Evolutionary conservation across 495 filamentous ascomycete species (phyloP).

Genomic region (Aeminium ludgeri): DNA sequence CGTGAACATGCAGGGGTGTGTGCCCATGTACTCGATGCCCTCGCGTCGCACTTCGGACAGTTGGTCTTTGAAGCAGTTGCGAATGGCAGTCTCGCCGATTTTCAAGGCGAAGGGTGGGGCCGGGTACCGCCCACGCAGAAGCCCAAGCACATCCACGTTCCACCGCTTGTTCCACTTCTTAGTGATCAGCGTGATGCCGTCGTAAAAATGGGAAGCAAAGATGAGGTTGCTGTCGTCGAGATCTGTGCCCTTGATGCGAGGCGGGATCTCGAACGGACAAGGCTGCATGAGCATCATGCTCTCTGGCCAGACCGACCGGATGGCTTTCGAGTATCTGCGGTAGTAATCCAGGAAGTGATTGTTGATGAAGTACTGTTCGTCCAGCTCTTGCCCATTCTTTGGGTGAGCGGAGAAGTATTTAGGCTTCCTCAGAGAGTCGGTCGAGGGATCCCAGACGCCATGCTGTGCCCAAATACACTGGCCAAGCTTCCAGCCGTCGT

Average conservation of each 20-base stretch:
- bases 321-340: conserved; percentile 52
- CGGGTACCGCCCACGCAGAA: conserved; percentile 75
- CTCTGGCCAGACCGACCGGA: conserved; percentile 57
- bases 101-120: conserved; percentile 81
- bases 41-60: conserved; percentile 76
- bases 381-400: conserved; percentile 46
- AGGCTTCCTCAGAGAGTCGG: conserved; percentile 60
- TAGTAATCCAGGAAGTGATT: conserved; percentile 79
- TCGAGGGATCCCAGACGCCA: conserved; percentile 78
- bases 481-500: conserved; percentile 75
- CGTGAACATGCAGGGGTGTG: conserved; percentile 77
- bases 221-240: conserved; percentile 84
- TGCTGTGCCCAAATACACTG: conserved; percentile 95
- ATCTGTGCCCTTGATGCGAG: conserved; percentile 64
- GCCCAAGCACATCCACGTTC: conserved; percentile 90
- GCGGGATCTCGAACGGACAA: conserved; percentile 80
- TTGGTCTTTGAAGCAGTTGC: conserved; percentile 86
- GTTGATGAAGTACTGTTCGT: conserved; percentile 76
- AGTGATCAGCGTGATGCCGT: conserved; percentile 88
- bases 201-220: conserved; percentile 90
- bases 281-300: conserved; percentile 85
- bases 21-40: conserved; percentile 77
- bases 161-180: conserved; percentile 97
- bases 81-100: conserved; percentile 84
- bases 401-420: conserved; percentile 78